Base-by-base conservation (phyloP, 2,329 filamentous ascomycete genomes). In the Fusarium sororula region DNA sequence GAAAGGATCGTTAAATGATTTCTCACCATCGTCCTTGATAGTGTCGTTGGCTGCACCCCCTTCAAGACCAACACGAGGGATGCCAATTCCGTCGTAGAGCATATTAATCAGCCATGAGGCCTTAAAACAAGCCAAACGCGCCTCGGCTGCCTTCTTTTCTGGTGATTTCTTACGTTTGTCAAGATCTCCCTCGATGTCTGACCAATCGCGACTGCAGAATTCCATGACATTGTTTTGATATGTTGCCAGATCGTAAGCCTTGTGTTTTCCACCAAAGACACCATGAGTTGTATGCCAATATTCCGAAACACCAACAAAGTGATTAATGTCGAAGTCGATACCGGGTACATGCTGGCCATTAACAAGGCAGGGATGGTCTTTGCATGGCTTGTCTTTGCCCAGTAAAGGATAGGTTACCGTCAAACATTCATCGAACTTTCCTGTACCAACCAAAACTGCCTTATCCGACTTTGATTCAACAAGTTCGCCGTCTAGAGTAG, bases 201-300 rank as follows among this genome's bases (percentile, higher is more conserved):
- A 85, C 97, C 97, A 99, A 63, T 94, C 90, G 76, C 92, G 91
- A 50, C 89, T 92, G 82, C 96, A 99, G 79, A 97, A 98, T 12
- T 94, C 90, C 69, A 91, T 88, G 9, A 98, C 96, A 41, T 92
- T 90, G 72, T 92, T 87, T 80, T 98, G 95, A 78, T 98, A 99
- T 0, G 93, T 95, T 70, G 92, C 90, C 75, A 98, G 94, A 79
- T 98, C 95, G 81, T 98, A 99, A 0, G 93, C 90, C 75, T 95
- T 93, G 75, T 93, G 92, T 70, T 90, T 88, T 73, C 94, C 91
- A 8, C 90, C 91, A 77, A 99, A 98, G 5, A 98, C 92, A 62
- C 96, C 95, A 78, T 99, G 96, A 0, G 96, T 99, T 0, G 96
- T 97, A 82, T 99, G 96, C 96, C 96, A 99, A 83, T 97, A 99